These are phyloP conservation scores for Neoarthrinium moseri DNA, from an alignment of 2,329 filamentous ascomycete species.

Conservation along the genomic window DNA sequence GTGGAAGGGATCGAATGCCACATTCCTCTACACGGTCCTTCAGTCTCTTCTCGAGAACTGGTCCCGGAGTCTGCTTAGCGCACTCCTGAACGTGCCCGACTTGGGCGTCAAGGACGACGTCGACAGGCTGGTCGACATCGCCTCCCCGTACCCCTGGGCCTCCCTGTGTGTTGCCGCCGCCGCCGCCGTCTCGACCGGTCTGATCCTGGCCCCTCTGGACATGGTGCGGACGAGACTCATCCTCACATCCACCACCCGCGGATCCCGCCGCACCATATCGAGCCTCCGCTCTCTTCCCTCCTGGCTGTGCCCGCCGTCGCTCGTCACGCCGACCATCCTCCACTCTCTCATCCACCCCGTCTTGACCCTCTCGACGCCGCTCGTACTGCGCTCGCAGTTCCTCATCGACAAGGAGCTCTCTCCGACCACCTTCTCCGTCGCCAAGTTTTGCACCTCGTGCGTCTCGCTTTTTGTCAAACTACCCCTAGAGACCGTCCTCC, in stretches of 20 bases:
- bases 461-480: conserved; percentile 83
- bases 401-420: conserved; percentile 79
- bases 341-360: conserved; percentile 83
- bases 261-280: conserved; percentile 74
- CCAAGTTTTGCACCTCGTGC: conserved; percentile 77
- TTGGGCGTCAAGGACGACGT: conserved; percentile 72
- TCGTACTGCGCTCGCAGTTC: conserved; percentile 82
- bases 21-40: conserved; percentile 86
- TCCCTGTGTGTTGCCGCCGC: conserved; percentile 72
- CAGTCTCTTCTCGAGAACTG: conserved; percentile 88
- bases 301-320: conserved; percentile 66
- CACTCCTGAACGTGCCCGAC: conserved; percentile 86
- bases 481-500: conserved; percentile 86
- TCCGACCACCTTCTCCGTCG: conserved; percentile 77
- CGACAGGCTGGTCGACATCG: conserved; percentile 70
- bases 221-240: conserved; percentile 87
- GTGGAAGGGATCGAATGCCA: conserved; percentile 92
- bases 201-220: conserved; percentile 84
- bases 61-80: conserved; percentile 85
- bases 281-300: conserved; percentile 78
- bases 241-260: conserved; percentile 73
- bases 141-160: conserved; percentile 77
- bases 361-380: conserved; percentile 77
- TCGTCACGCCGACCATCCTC: conserved; percentile 81
- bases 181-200: conserved; percentile 68